Evolutionary conservation across 1,284 basidiomycete genomes (phyloP).

Genomic region (Fomes fomentarius): DNA sequence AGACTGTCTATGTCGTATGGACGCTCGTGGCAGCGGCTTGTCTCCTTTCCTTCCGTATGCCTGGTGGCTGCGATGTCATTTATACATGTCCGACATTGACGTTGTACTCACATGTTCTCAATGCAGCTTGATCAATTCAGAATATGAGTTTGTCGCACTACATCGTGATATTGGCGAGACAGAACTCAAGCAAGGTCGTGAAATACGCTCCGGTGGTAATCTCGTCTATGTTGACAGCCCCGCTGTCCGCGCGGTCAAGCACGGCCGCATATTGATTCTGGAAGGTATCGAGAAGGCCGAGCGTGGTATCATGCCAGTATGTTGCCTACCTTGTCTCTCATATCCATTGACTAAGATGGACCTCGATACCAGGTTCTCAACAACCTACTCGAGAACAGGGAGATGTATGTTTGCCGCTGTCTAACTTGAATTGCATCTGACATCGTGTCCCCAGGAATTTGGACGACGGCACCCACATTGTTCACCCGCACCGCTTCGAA

Average conservation of each 20-base stretch:
- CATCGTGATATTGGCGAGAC: conserved; percentile 73
- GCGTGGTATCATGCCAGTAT: conserved; percentile 52
- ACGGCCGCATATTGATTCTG: conserved; percentile 64
- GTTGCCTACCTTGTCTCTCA: conserved; percentile 4
- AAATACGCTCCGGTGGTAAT: conserved; percentile 61
- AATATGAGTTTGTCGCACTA: conserved; percentile 67
- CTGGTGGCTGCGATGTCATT: too few relatives aligned
- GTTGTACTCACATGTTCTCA: too few relatives aligned
- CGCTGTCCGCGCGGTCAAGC: conserved; percentile 66
- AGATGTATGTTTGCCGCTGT: conserved; percentile 47
- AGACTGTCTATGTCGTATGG: too few relatives aligned
- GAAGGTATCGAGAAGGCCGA: conserved; percentile 75
- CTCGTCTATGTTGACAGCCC: conserved; percentile 67
- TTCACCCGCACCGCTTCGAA: conserved; percentile 61
- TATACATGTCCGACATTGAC: too few relatives aligned
- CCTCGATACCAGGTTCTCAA: conserved; percentile 53
- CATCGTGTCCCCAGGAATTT: conserved; percentile 50
- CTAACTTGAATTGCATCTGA: background rate
- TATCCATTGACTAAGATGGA: background rate
- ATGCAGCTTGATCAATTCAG: conserved; percentile 58
- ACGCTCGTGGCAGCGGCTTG: too few relatives aligned
- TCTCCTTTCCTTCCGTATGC: too few relatives aligned
- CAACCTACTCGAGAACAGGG: conserved; percentile 68
- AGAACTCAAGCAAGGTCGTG: conserved; percentile 69
- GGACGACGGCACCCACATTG: conserved; percentile 74